Conservation (phyloP, 2,329 filamentous ascomycete genomes). For the Xylariales sp. region DNA sequence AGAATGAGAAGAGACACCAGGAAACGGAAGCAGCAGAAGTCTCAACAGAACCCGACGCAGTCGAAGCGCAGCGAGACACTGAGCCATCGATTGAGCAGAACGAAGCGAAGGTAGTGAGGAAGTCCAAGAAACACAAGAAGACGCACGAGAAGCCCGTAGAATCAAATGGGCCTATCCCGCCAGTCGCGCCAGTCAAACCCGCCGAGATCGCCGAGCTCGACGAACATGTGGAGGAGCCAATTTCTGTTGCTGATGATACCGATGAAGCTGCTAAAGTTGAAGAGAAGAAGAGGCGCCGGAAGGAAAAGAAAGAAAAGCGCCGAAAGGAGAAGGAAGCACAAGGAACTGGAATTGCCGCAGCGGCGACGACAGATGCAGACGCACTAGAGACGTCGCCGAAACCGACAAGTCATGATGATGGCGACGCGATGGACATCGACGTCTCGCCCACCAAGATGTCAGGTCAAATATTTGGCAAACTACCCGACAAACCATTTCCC, state of each 20-base stretch:
- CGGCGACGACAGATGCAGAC: slow-evolving; percentile 19
- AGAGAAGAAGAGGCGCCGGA: slow-evolving; percentile 15
- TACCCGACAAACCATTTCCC: slow-evolving; percentile 51
- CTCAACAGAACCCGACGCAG: slow-evolving; percentile 11
- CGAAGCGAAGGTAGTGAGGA: slow-evolving; percentile 5
- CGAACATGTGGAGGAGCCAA: neutral
- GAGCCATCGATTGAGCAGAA: neutral
- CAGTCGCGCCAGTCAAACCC: no score
- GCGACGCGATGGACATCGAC: slow-evolving; percentile 38
- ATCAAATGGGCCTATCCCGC: no score
- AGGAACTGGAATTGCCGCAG: neutral
- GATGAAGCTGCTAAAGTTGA: neutral
- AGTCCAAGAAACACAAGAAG: slow-evolving; percentile 15
- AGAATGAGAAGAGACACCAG: slow-evolving; percentile 20
- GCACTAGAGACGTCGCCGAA: slow-evolving; percentile 11
- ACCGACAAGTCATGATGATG: slow-evolving; percentile 17
- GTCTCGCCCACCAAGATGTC: slow-evolving; percentile 19
- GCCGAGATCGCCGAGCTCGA: slow-evolving; percentile 7
- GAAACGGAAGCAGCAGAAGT: slow-evolving; percentile 14
- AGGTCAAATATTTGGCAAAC: slow-evolving; percentile 31
- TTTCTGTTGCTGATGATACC: neutral
- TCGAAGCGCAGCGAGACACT: neutral
- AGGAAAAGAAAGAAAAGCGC: slow-evolving; percentile 20
- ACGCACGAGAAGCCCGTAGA: no score
- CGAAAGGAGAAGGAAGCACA: slow-evolving; percentile 11